phyloP scores from a whole-genome alignment of 305 asterid species.

The Solanum aculeatissimum region DNA sequence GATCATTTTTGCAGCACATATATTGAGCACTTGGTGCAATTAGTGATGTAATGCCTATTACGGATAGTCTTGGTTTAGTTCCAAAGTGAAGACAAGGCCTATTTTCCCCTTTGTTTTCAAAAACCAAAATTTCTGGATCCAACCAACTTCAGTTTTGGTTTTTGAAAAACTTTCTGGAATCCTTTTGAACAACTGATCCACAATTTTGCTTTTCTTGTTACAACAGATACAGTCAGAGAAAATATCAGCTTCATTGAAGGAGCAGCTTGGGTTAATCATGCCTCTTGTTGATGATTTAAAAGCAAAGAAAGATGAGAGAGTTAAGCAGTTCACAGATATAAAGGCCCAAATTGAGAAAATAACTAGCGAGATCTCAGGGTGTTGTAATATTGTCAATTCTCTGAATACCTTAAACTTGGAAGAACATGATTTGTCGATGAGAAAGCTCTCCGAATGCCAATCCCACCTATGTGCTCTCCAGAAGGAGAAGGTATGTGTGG shows the following conservation, averaged over 20 bases:
- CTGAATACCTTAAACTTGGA: conserved; percentile 36
- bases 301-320: conserved; percentile 57
- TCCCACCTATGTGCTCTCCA: conserved; percentile 62
- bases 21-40: not conserved
- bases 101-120: not conserved
- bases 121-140: not conserved
- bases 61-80: not conserved
- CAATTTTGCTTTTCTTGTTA: not conserved
- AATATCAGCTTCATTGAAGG: conserved; percentile 52
- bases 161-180: not conserved
- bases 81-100: not conserved
- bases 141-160: not conserved
- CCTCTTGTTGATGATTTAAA: conserved; percentile 71
- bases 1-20: not conserved
- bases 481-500: conserved; percentile 66
- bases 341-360: conserved; percentile 82
- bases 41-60: not conserved
- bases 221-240: conserved; percentile 46
- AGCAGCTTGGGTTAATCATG: conserved; percentile 52
- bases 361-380: conserved; percentile 60
- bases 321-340: conserved; percentile 66
- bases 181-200: not conserved
- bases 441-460: conserved; percentile 76
- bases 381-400: conserved; percentile 30
- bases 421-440: conserved; percentile 69